Conservation (phyloP, 2,329 filamentous ascomycete species). For the Ilyonectria sp. region DNA sequence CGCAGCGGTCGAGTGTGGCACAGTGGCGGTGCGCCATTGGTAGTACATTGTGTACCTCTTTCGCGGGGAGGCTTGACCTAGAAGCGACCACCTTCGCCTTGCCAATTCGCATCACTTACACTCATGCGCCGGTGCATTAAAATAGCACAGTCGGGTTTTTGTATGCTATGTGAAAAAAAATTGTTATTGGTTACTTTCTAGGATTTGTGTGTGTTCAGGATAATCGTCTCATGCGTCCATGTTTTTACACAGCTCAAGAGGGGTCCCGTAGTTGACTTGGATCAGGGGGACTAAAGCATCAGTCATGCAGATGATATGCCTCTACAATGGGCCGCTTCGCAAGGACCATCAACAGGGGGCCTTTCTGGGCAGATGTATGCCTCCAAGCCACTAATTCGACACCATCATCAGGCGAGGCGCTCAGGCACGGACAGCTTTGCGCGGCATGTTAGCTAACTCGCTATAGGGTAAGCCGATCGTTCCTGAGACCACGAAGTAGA, state of each 20-base stretch:
- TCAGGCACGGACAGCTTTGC: slow-evolving; percentile 21
- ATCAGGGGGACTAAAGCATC: not conserved
- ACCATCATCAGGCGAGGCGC: slow-evolving; percentile 23
- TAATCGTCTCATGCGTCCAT: no score
- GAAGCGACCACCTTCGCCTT: not conserved
- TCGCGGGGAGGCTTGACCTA: not conserved
- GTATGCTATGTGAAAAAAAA: not conserved
- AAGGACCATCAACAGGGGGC: not conserved
- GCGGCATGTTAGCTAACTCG: slow-evolving; percentile 1
- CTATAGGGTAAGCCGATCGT: slow-evolving; percentile 27
- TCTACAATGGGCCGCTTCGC: not conserved
- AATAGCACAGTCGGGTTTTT: no score
- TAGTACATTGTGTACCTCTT: slow-evolving; percentile 3
- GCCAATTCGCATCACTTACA: not conserved
- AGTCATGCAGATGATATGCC: not conserved
- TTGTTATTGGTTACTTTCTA: no score
- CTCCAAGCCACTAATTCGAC: not conserved
- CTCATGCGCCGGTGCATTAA: no score
- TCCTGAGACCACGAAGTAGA: not conserved
- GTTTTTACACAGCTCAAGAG: not conserved
- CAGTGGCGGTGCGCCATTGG: slow-evolving; percentile 11
- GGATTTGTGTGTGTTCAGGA: not conserved
- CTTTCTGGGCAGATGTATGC: slow-evolving; percentile 3
- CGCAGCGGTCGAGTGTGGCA: slow-evolving; percentile 4
- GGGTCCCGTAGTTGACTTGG: not conserved